Base-by-base conservation (phyloP, 2,329 filamentous ascomycete species). In the Diaporthe aspalathi region DNA sequence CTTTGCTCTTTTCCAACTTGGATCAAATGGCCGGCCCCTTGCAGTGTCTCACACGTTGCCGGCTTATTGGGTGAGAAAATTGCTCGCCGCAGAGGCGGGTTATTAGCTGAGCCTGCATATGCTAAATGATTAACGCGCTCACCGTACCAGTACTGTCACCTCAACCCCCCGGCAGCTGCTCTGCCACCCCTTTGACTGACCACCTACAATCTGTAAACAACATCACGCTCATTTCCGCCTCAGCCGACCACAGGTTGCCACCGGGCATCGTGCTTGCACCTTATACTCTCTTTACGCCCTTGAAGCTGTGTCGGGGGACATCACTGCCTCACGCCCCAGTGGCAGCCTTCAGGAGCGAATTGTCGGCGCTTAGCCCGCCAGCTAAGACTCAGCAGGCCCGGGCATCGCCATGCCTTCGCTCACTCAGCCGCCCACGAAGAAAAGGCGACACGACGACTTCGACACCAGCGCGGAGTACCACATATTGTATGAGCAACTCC, bases 401-500 rank as follows among this genome's bases (percentile, higher is more conserved):
- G 20, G 17, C 43, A 32, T 63, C 43, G 56, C 62, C 14, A 73
- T 73, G 72, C 72, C 72, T 38, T 70, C 70, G 60, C 49, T 72
- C 67, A 72, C 72, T 50, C 72, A 73, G 22, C 29, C 56, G 17
- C 67, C 50, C 1, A 11, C 63, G 14, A 72, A 70, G 40, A 73
- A 73, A 32, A 69, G 72, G 20, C 68, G 72, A 27, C 72, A 71
- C 20, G 70, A 70, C 22, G 72, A 72, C 32, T 60, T 68, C 20
- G 69, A 72, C 40, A 27, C 62, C 40, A 65, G 67, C 50, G 27
- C 32, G 50, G 70, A 72, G 27, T 63, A 70, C 29, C 72, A 68
- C 17, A 45, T 72, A 20, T 70, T 73, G 72, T 73, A 73, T 52
- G 72, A 38, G 43, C 22, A 68, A n/a, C n/a, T 45, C n/a, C n/a